phyloP scores from a whole-genome alignment of 2,329 filamentous ascomycete species.

The Zalaria sp. region DNA sequence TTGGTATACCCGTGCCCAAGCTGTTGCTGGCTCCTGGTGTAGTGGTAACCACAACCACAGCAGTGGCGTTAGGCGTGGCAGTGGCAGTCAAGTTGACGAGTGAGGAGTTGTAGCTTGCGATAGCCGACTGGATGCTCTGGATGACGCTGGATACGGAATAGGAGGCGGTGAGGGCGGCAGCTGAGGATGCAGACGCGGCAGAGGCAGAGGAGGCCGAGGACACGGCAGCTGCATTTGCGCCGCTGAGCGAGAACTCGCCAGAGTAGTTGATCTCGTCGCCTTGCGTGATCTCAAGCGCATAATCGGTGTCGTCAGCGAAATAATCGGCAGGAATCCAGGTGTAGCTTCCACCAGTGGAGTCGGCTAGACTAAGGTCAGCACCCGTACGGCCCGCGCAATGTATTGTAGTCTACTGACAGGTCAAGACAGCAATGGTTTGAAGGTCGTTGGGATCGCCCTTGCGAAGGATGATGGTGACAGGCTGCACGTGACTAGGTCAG shows the following conservation, averaged over 20 bases:
- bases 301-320: slow-evolving; percentile 33
- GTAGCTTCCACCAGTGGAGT: slow-evolving; percentile 32
- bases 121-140: slow-evolving; percentile 8
- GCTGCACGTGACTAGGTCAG: slow-evolving; percentile 16
- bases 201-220: slow-evolving; percentile 11
- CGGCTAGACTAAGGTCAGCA: slow-evolving; percentile 12
- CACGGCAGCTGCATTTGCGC: slow-evolving; percentile 16
- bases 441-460: slow-evolving; percentile 38
- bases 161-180: slow-evolving; percentile 7
- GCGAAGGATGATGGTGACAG: slow-evolving; percentile 42
- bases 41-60: slow-evolving; percentile 6
- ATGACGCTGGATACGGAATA: slow-evolving; percentile 2
- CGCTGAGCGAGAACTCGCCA: slow-evolving; percentile 33
- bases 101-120: slow-evolving; percentile 7
- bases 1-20: slow-evolving; percentile 9
- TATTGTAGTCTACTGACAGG: slow-evolving; percentile 22
- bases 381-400: neutral
- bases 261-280: slow-evolving; percentile 41
- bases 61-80: slow-evolving; percentile 7
- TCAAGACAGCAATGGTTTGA: slow-evolving; percentile 33
- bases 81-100: slow-evolving; percentile 7
- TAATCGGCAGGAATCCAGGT: slow-evolving; percentile 34
- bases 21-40: neutral
- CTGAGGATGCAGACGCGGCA: slow-evolving; percentile 17
- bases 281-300: slow-evolving; percentile 46